These are phyloP conservation scores for Paramecium octaurelia DNA, from an alignment of 73 alveolate species.

Conservation along the genomic window DNA sequence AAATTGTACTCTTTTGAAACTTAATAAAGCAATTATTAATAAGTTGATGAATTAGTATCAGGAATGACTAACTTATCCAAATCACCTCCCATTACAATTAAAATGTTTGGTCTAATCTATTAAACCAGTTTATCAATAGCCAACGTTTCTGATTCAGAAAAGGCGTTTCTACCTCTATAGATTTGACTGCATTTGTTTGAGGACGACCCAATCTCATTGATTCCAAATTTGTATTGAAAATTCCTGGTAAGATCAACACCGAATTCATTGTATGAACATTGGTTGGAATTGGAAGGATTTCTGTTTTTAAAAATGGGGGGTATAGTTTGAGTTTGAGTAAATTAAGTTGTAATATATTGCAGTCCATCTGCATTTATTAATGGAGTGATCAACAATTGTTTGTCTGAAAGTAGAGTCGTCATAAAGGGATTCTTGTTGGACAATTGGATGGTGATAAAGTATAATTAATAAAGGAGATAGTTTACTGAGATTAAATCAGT, in stretches of 20 bases:
- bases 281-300: neutral
- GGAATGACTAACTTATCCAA: neutral
- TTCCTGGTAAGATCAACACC: conserved; percentile 26
- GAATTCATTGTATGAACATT: neutral
- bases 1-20: neutral
- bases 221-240: neutral
- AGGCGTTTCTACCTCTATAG: neutral
- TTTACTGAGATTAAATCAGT: neutral
- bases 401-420: neutral
- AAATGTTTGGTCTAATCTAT: neutral
- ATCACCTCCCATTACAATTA: neutral
- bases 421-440: neutral
- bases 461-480: neutral
- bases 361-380: neutral
- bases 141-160: neutral
- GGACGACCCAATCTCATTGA: neutral
- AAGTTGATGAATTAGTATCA: neutral
- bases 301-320: neutral
- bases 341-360: neutral
- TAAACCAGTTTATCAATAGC: neutral
- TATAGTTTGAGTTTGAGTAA: neutral
- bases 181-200: neutral
- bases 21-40: neutral
- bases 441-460: neutral
- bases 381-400: neutral